phyloP scores from a whole-genome alignment of 2,329 filamentous ascomycete genomes.

The Scedosporium boydii region DNA sequence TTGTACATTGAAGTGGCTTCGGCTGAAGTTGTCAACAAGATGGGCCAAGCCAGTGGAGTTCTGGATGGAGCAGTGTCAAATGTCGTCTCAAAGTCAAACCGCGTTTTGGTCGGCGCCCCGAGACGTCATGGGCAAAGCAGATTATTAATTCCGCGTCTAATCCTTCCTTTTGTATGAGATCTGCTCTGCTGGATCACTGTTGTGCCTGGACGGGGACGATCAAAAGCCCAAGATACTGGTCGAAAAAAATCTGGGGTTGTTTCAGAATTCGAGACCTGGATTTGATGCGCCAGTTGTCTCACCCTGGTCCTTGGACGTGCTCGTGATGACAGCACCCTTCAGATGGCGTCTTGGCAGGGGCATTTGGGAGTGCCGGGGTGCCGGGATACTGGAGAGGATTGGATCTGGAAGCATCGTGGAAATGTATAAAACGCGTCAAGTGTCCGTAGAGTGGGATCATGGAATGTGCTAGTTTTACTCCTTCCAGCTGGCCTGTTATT shows the following conservation, averaged over 20 bases:
- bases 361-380: not conserved
- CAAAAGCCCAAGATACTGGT: no score
- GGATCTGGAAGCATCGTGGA: not conserved
- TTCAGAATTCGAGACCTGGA: not conserved
- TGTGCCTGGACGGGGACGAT: no score
- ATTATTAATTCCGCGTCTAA: no score
- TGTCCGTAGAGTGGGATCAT: not conserved
- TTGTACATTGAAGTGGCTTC: no score
- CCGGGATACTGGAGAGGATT: not conserved
- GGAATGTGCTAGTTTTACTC: not conserved
- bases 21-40: no score
- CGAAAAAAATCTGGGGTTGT: not conserved
- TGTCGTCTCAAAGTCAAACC: no score
- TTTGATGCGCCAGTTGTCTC: slow-evolving; percentile 1
- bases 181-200: no score
- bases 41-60: no score
- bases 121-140: no score
- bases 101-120: no score
- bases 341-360: not conserved
- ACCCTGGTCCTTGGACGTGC: not conserved
- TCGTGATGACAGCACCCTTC: not conserved
- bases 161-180: no score
- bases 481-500: slow-evolving; percentile 10
- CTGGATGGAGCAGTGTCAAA: no score
- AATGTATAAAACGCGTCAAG: not conserved